Evolutionary conservation across 192 early-diverging fungal species (phyloP), one percentile per base, ranked within the genome.

Genomic region (Helicostylum pulchrum): DNA sequence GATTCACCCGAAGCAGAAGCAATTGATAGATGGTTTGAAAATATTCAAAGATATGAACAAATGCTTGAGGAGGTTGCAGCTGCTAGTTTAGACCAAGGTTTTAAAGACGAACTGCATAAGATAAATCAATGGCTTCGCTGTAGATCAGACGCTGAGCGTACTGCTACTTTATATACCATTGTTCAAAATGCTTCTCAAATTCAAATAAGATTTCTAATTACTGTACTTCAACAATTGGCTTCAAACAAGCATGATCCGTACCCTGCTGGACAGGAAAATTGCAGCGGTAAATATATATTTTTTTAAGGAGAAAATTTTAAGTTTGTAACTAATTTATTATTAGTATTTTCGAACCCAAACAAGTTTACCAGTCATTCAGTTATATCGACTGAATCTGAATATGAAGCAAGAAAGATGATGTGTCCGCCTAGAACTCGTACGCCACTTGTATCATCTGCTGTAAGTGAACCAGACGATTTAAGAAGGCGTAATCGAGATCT

Each of bases 51-150:
- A 70, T 95, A 93, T 74, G 92, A 98, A 72, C 81, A 88, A 52
- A 94, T 92, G 51, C 80, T 98, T 10, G 93, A 98, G 71, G 90
- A 94, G 57, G 93, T 96, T 90, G 90, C 92, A 48, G 75, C 78
- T 30, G 85, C 86, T 47, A 86, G 85, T 59, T 74, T 92, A 51
- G 93, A 95, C 70, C 87, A 86, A 45, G 84, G 83, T 61, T 95
- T 94, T 68, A 87, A 91, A 61, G 94, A 95, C 52, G 95, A 95
- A 71, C 85, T 97, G 48, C 84, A 86, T 50, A 89, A 93, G 47
- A 90, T 98, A 51, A 93, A 98, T 73, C 87, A 95, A 62, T 98
- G 96, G 96, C 94, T 98, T 75, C 82, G 83, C 6, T 89, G 94
- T 32, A 79, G 95, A 53, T 83, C 88, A 3, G 94, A 98, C 66